These are phyloP conservation scores for Russula foetens DNA, from an alignment of 768 basidiomycete genomes.

Conservation along the genomic window DNA sequence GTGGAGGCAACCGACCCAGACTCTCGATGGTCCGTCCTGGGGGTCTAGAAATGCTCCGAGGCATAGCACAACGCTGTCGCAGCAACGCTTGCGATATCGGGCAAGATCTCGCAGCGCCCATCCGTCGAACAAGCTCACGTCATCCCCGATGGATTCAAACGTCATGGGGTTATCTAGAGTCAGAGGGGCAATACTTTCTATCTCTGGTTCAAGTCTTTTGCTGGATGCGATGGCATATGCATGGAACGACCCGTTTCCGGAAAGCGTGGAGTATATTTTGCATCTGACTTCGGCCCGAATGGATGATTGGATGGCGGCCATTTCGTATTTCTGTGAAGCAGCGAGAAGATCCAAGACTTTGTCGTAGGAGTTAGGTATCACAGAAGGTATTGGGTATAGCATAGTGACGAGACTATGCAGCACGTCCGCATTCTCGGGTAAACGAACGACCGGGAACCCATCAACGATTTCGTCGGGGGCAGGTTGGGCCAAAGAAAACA, in stretches of 20 bases:
- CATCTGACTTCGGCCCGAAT: not conserved
- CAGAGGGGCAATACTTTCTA: not conserved
- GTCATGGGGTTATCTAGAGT: constrained; percentile 1
- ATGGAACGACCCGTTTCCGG: not conserved
- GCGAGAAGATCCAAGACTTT: constrained; percentile 3
- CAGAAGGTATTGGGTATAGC: not conserved
- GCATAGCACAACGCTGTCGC: not conserved
- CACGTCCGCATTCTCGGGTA: constrained; percentile 3
- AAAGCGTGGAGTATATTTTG: not conserved
- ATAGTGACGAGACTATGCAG: not conserved
- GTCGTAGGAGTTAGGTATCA: not conserved
- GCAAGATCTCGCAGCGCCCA: not conserved
- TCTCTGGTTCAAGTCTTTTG: not conserved
- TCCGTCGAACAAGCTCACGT: not conserved
- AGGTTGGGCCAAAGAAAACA: constrained; percentile 4
- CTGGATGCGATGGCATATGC: constrained; percentile 15
- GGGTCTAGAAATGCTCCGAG: not conserved
- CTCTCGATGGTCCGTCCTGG: not conserved
- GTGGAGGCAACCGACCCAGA: constrained; percentile 1
- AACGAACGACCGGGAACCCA: not conserved
- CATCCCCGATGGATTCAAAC: not conserved
- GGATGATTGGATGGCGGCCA: constrained; percentile 6
- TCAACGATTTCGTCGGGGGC: not conserved
- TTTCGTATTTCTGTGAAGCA: constrained; percentile 22
- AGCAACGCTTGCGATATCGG: not conserved